phyloP scores from a whole-genome alignment of 192 early-diverging fungal species.

The Coemansia sp. region DNA sequence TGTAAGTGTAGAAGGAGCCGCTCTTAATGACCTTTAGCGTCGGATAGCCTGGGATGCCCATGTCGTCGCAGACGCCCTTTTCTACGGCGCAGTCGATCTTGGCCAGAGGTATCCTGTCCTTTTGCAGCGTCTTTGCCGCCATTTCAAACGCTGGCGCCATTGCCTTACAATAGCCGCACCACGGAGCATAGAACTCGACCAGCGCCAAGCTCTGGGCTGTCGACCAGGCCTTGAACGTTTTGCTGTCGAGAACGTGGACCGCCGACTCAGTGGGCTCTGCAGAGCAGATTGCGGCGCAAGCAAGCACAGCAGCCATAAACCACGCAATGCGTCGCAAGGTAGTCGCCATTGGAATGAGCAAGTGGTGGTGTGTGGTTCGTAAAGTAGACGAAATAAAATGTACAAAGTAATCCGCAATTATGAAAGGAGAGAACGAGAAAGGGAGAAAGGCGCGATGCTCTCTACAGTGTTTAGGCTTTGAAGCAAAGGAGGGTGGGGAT shows the following conservation, averaged over 20 bases:
- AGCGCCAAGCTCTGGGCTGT: conserved; percentile 68
- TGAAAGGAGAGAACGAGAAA: background rate
- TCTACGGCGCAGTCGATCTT: conserved; percentile 97
- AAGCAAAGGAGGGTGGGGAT: background rate
- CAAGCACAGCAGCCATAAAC: background rate
- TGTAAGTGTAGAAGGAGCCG: conserved; percentile 69
- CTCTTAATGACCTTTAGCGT: conserved; percentile 83
- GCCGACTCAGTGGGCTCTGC: conserved; percentile 41
- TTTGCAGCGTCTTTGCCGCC: conserved; percentile 82
- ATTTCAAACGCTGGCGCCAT: conserved; percentile 88
- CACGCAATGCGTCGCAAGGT: conserved; percentile 9
- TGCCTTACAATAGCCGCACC: conserved; percentile 95
- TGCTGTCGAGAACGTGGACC: conserved; percentile 56
- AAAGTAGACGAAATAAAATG: background rate
- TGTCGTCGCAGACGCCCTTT: conserved; percentile 70
- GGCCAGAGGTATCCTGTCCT: conserved; percentile 70
- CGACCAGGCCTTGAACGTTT: conserved; percentile 65
- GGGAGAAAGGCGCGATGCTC: background rate
- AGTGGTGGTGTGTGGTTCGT: background rate
- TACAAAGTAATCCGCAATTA: background rate
- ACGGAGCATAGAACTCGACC: conserved; percentile 96
- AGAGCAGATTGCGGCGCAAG: background rate
- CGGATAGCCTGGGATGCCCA: conserved; percentile 82
- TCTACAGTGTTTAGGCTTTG: no score
- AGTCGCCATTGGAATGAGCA: background rate